phyloP scores from a whole-genome alignment of 306 rosid species.

The Lupinus albus region DNA sequence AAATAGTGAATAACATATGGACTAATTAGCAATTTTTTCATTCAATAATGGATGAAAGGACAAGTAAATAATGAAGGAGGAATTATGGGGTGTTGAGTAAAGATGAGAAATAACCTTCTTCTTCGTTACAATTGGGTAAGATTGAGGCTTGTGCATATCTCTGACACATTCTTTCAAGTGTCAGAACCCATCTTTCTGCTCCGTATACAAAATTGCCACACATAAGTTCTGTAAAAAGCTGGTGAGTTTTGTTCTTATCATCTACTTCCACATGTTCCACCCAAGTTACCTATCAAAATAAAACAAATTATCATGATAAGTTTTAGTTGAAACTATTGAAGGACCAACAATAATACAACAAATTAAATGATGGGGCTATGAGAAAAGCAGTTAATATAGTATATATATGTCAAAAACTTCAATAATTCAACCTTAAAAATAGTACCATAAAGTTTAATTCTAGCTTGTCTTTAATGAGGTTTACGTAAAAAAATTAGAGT shows the following conservation, averaged over 20 bases:
- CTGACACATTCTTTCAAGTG: constrained; percentile 73
- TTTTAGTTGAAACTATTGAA: not conserved
- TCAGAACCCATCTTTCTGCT: constrained; percentile 68
- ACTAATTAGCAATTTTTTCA: too few species aligned
- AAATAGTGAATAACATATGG: not conserved
- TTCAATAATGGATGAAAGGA: too few species aligned
- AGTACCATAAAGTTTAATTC: not conserved
- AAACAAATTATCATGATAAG: not conserved
- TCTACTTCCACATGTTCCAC: constrained; percentile 74
- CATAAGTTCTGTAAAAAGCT: constrained; percentile 52
- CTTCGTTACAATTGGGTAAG: constrained; percentile 35
- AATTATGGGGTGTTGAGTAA: too few species aligned
- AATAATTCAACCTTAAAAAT: not conserved
- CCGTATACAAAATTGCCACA: constrained; percentile 52
- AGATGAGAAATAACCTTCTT: constrained; percentile 40
- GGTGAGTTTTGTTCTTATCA: constrained; percentile 53
- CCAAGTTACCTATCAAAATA: constrained; percentile 62
- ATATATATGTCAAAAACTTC: not conserved
- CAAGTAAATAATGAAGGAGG: not conserved
- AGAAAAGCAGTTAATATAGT: not conserved
- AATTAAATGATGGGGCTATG: not conserved
- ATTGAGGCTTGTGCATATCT: constrained; percentile 43
- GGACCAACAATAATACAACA: not conserved
- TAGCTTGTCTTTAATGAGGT: not conserved
- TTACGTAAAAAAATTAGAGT: not conserved